These are phyloP conservation scores for Puccinia coronata DNA, from an alignment of 1,284 basidiomycete genomes.

Conservation along the genomic window DNA sequence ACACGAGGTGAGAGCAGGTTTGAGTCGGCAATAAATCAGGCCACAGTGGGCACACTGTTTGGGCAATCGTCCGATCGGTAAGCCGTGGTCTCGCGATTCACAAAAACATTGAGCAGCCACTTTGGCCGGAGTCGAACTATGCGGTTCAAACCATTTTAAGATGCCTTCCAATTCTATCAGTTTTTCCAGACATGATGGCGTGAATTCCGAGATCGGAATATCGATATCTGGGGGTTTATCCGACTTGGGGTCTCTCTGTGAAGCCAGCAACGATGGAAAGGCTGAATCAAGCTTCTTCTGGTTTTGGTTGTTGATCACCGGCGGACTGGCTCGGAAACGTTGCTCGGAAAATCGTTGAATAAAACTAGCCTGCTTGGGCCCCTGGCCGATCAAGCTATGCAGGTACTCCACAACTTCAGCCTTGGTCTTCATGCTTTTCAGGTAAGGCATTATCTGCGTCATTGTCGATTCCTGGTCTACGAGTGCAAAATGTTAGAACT, in stretches of 20 bases:
- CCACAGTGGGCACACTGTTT: constrained; percentile 26
- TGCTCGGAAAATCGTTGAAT: constrained; percentile 1
- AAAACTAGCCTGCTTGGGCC: background rate
- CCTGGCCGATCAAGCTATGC: constrained; percentile 17
- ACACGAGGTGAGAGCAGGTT: constrained; percentile 20
- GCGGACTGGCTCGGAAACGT: background rate
- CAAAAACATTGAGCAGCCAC: constrained; percentile 23
- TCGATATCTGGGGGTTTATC: constrained; percentile 3
- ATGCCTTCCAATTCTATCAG: constrained; percentile 1
- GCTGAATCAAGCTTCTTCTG: constrained; percentile 22
- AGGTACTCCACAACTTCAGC: constrained; percentile 12
- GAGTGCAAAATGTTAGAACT: background rate
- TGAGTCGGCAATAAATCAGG: constrained; percentile 26
- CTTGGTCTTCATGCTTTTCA: background rate
- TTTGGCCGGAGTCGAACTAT: background rate
- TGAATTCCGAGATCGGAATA: constrained; percentile 22
- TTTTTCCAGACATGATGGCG: constrained; percentile 20
- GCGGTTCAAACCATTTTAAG: constrained; percentile 10
- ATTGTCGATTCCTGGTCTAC: constrained; percentile 26
- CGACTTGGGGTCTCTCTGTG: background rate
- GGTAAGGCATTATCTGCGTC: constrained; percentile 27
- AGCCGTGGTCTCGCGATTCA: constrained; percentile 9
- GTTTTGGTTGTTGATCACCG: background rate
- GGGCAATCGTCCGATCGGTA: constrained; percentile 26
- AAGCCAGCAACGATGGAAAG: constrained; percentile 21